These are phyloP conservation scores for Gillenia trifoliata DNA, from an alignment of 306 rosid species.

Conservation along the genomic window DNA sequence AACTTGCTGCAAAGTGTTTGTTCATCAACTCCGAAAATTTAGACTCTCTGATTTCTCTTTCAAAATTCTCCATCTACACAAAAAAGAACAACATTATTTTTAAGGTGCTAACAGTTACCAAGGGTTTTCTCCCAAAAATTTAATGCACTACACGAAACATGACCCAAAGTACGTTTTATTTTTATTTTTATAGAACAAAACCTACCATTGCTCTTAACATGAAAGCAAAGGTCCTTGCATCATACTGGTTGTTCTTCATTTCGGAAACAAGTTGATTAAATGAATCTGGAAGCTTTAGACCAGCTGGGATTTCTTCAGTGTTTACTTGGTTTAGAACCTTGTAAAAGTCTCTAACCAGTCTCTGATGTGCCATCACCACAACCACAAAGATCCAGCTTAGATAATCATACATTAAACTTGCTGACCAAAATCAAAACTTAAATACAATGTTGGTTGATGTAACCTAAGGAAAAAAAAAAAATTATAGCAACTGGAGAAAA, in stretches of 20 bases:
- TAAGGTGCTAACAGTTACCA: background rate
- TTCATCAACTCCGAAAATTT: conserved; percentile 88
- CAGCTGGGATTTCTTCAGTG: conserved; percentile 73
- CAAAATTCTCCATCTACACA: conserved; percentile 90
- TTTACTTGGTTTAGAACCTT: conserved; percentile 82
- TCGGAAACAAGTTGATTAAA: conserved; percentile 78
- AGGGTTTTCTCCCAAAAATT: background rate
- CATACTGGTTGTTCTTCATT: conserved; percentile 79
- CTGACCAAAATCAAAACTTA: background rate
- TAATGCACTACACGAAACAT: conserved; percentile 12
- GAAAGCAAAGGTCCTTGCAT: conserved; percentile 77
- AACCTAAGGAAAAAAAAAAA: background rate
- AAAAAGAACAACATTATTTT: conserved; percentile 3
- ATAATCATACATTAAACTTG: conserved; percentile 11
- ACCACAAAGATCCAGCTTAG: conserved; percentile 26
- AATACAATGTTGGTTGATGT: background rate
- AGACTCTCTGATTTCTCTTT: conserved; percentile 73
- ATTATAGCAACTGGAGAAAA: conserved; percentile 12
- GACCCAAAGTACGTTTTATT: background rate
- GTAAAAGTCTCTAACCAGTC: conserved; percentile 82
- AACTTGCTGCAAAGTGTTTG: conserved; percentile 95
- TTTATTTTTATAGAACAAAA: conserved; percentile 11
- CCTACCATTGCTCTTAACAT: conserved; percentile 90
- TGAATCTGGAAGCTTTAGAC: conserved; percentile 72
- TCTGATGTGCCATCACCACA: conserved; percentile 51